Evolutionary conservation across 2,329 filamentous ascomycete genomes (phyloP).

Genomic region (Hymenoscyphus scutula): DNA sequence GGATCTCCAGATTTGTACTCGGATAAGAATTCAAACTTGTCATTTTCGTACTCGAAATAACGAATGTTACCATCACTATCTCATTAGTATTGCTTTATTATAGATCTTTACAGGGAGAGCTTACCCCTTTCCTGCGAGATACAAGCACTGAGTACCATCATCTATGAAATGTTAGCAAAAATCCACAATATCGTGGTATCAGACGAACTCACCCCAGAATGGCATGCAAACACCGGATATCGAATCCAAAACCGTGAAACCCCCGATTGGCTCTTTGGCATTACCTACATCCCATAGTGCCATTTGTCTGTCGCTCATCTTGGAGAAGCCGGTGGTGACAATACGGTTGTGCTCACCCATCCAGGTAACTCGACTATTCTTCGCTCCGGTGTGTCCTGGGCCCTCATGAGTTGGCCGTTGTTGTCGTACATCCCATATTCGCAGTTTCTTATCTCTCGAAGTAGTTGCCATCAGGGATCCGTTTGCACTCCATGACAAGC

Average conservation of each 20-base stretch:
- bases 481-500: constrained; percentile 90
- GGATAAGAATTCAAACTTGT: constrained; percentile 96
- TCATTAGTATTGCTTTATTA: constrained; percentile 17
- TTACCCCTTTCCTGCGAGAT: constrained; percentile 95
- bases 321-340: constrained; percentile 94
- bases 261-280: constrained; percentile 76
- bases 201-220: constrained; percentile 72
- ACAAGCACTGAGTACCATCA: constrained; percentile 90
- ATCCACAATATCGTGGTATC: constrained; percentile 17
- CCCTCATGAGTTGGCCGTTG: constrained; percentile 83
- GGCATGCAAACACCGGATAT: constrained; percentile 99
- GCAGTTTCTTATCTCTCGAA: constrained; percentile 95
- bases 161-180: constrained; percentile 45
- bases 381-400: constrained; percentile 84
- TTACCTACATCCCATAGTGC: constrained; percentile 92
- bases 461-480: constrained; percentile 87
- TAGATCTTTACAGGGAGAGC: constrained; percentile 35
- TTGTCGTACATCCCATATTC: constrained; percentile 96
- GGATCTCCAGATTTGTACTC: constrained; percentile 97
- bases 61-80: constrained; percentile 93
- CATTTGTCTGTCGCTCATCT: constrained; percentile 96
- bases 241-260: constrained; percentile 86
- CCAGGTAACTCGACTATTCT: constrained; percentile 97
- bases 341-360: constrained; percentile 95
- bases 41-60: constrained; percentile 97